A percentile compares a stretch with the other conserved stretches of the same genome.
Conservation (phyloP, 2,329 filamentous ascomycete genomes). For the Thermothelomyces thermophilus region DNA sequence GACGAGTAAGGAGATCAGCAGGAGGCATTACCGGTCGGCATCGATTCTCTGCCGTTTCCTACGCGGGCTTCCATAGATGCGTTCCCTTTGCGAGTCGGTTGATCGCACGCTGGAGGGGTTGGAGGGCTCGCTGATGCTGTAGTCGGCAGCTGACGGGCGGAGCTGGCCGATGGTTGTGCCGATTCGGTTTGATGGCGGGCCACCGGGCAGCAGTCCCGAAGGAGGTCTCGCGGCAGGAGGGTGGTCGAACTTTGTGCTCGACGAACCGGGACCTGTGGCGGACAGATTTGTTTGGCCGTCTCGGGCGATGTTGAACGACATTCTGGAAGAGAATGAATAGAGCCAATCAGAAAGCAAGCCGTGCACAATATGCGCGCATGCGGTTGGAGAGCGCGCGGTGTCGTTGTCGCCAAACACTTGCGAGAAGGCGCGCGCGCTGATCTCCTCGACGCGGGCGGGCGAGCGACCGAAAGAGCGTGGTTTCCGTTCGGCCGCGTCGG, state of each 20-base stretch:
- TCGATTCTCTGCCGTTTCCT: conserved; percentile 55
- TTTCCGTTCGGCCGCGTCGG: neutral
- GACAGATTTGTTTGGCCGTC: conserved; percentile 11
- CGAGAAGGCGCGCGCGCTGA: conserved; percentile 1
- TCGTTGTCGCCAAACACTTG: neutral
- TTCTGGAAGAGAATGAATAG: conserved; percentile 1
- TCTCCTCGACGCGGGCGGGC: no score
- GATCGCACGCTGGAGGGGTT: neutral
- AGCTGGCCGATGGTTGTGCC: conserved; percentile 4
- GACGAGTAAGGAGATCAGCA: neutral
- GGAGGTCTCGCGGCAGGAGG: conserved; percentile 3
- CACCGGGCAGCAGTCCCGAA: conserved; percentile 1
- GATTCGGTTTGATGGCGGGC: neutral
- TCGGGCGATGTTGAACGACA: conserved; percentile 22
- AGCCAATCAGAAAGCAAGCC: neutral
- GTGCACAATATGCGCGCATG: neutral
- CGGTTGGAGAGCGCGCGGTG: neutral
- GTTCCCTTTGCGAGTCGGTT: conserved; percentile 21
- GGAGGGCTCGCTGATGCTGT: neutral
- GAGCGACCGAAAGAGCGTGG: neutral
- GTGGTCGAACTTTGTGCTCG: neutral
- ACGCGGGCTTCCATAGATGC: conserved; percentile 49
- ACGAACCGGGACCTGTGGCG: neutral
- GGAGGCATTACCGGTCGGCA: conserved; percentile 50
- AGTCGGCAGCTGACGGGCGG: neutral